Percentiles rank a stretch among this genome's conserved stretches.
Evolutionary conservation across 2,329 filamentous ascomycete genomes (phyloP).

Genomic region (Orbilia ellipsospora): DNA sequence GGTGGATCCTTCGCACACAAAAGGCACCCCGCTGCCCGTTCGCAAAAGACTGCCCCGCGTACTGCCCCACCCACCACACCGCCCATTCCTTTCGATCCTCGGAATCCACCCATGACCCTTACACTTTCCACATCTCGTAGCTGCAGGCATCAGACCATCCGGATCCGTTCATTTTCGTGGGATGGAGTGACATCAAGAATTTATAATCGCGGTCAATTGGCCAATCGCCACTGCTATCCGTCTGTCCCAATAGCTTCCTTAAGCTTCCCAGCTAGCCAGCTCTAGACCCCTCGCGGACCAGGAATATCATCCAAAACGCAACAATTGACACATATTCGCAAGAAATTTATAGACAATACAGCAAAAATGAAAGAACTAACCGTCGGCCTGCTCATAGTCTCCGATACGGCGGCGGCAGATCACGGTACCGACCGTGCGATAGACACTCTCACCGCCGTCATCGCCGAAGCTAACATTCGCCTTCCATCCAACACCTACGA

Average conservation of each 20-base stretch:
- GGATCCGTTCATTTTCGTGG: too few species aligned
- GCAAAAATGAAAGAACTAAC: conserved; percentile 66
- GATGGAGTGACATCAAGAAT: too few species aligned
- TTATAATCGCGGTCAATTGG: too few species aligned
- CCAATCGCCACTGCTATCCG: too few species aligned
- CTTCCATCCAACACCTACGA: conserved; percentile 20
- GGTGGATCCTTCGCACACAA: neutral
- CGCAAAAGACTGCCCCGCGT: conserved; percentile 1
- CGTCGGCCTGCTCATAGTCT: conserved; percentile 85
- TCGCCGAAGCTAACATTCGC: conserved; percentile 69
- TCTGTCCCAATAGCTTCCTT: too few species aligned
- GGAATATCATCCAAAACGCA: too few species aligned
- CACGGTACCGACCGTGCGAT: conserved; percentile 79
- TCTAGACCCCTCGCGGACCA: too few species aligned
- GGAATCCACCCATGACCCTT: neutral
- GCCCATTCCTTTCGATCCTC: neutral
- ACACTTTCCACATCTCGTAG: neutral
- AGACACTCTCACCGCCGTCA: conserved; percentile 73
- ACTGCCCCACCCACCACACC: neutral
- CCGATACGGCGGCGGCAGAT: conserved; percentile 86
- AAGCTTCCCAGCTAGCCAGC: too few species aligned
- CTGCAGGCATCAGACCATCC: neutral
- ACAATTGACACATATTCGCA: too few species aligned
- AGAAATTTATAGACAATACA: too few species aligned
- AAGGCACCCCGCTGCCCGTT: too few species aligned